These are phyloP conservation scores for Amorphotheca resinae DNA, from an alignment of 495 filamentous ascomycete genomes.

Conservation along the genomic window DNA sequence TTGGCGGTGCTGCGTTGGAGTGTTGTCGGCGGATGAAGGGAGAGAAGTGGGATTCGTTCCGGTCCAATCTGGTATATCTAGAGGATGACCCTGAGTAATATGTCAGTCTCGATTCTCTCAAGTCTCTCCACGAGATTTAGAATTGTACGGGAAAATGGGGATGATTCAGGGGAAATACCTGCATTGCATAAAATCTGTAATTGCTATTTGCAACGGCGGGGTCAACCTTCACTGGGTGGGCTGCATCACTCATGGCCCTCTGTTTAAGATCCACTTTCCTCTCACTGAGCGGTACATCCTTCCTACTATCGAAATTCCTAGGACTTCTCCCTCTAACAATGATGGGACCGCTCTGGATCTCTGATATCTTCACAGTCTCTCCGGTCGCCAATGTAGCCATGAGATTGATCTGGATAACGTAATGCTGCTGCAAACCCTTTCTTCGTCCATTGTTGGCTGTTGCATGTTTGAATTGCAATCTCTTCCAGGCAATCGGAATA, in stretches of 20 bases:
- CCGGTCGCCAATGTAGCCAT: constrained; percentile 47
- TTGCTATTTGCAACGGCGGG: constrained; percentile 13
- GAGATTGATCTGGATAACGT: constrained; percentile 52
- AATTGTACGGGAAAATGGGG: too few relatives aligned
- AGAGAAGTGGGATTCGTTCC: neutral
- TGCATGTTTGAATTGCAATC: constrained; percentile 83
- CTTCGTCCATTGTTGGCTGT: constrained; percentile 73
- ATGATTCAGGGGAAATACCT: constrained; percentile 15
- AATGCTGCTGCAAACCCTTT: constrained; percentile 60
- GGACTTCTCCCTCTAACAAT: constrained; percentile 58
- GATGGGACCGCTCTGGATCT: constrained; percentile 51
- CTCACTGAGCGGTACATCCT: constrained; percentile 50
- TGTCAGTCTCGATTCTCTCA: too few relatives aligned
- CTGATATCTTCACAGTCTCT: constrained; percentile 43
- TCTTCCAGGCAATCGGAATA: constrained; percentile 81
- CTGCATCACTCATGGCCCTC: constrained; percentile 15
- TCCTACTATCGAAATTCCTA: constrained; percentile 54
- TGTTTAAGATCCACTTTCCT: constrained; percentile 24
- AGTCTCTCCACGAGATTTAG: too few relatives aligned
- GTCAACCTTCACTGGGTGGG: constrained; percentile 12
- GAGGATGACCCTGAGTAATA: neutral
- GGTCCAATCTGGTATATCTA: constrained; percentile 17
- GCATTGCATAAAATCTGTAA: constrained; percentile 17
- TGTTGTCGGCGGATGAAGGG: neutral
- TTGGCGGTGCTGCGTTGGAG: constrained; percentile 3